Conservation (phyloP, 129 eudicot species). For the Saposhnikovia divaricata region DNA sequence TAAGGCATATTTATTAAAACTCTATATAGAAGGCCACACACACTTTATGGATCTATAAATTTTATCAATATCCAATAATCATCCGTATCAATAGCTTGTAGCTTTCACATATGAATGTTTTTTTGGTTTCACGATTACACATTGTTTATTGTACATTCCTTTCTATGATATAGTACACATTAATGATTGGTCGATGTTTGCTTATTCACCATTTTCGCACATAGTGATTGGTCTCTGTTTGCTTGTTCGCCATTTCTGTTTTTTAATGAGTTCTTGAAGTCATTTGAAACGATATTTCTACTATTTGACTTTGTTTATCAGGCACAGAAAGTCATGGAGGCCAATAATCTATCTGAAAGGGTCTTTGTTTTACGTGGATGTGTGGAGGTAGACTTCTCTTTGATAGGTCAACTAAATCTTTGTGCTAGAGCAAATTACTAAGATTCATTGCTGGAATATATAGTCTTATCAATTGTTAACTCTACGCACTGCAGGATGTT, state of each 20-base stretch:
- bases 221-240: not conserved
- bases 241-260: not conserved
- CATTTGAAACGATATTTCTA: constrained; percentile 12
- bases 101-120: not conserved
- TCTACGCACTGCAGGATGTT: constrained; percentile 54
- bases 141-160: not conserved
- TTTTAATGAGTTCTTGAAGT: not conserved
- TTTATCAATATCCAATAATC: not conserved
- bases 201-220: not conserved
- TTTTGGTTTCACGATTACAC: not conserved
- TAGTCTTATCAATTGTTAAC: not conserved
- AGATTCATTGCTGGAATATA: not conserved
- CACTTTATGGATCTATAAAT: not conserved
- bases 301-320: constrained; percentile 20
- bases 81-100: not conserved
- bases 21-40: not conserved
- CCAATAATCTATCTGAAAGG: constrained; percentile 72
- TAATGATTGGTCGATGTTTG: not conserved
- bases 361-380: constrained; percentile 88
- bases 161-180: not conserved
- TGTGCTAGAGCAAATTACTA: not conserved
- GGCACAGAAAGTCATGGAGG: constrained; percentile 91
- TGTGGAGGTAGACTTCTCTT: constrained; percentile 57
- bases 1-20: not conserved
- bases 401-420: constrained; percentile 8